Evolutionary conservation across 2,329 filamentous ascomycete species (phyloP), one percentile per base, ranked within the genome.

Genomic region (Zymoseptoria passerinii): DNA sequence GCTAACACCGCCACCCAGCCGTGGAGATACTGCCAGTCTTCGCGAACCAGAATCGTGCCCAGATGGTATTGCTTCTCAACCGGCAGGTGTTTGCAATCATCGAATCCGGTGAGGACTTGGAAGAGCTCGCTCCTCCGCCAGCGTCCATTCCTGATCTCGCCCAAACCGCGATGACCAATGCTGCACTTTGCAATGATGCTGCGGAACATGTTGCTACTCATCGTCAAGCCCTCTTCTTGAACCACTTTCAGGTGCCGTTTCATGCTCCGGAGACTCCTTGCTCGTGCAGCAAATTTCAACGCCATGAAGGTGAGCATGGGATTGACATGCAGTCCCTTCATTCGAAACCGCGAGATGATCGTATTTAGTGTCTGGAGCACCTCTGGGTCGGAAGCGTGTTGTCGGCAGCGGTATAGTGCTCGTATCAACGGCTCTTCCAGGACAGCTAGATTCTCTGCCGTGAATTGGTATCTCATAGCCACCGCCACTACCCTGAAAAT

Each of bases 121-220:
- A 71, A 54, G 7, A 74, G 65, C n/a, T 73, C 70, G 4, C 59
- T 44, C 53, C 66, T 61, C 48, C 60, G 63, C 72, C 72, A 74
- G 9, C 70, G 65, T 2, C 72, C 72, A 48, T 74, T 74, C 0
- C 72, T 63, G 18, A 74, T 72, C 60, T 73, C 72, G 23, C 72
- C 72, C 16, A 71, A 59, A 2, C 72, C 72, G 4, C 69, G 62
- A 28, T 63, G 58, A 0, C 72, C 72, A 54, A 74, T 72, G n/a
- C 68, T 71, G 61, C 66, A 73, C 54, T 74, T 74, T 8, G 72
- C 72, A 50, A 73, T 68, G 28, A 72, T 64, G 49, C 64, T 63
- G 10, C 71, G 66, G 55, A 73, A 74, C 19, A 69, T 50, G 29
- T 67, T 67, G 40, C 57, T 62, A 3, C 60, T 61, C 54, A 73